A percentile compares a stretch with the other conserved stretches of the same genome.
phyloP scores from a whole-genome alignment of 148 eudicot genomes.

The Dysphania ambrosioides region DNA sequence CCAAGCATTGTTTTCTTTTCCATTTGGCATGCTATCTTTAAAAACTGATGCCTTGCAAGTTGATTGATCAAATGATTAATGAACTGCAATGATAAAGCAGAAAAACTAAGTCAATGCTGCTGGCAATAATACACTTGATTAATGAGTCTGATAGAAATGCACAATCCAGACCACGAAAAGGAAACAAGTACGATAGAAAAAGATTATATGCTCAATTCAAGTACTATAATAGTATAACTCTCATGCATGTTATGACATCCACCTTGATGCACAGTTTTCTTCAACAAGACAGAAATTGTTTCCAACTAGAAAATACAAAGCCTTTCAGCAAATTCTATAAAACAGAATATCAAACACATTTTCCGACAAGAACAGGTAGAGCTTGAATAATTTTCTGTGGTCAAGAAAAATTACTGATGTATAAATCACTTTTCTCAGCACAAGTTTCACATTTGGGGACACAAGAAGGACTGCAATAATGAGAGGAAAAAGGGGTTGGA shows the following conservation, averaged over 20 bases:
- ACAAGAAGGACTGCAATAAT: background rate
- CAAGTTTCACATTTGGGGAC: background rate
- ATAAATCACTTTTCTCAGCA: background rate
- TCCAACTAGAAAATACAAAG: background rate
- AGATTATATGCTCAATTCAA: no score
- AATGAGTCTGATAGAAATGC: no score
- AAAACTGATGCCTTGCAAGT: conserved; percentile 87
- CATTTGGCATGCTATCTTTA: conserved; percentile 88
- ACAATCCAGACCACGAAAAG: no score
- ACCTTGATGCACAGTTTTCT: background rate
- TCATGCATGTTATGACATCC: background rate
- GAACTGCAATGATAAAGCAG: conserved; percentile 39
- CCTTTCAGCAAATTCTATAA: background rate
- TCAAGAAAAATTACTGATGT: background rate
- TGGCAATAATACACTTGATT: background rate
- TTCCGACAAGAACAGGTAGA: background rate
- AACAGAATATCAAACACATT: background rate
- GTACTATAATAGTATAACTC: background rate
- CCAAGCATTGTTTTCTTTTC: conserved; percentile 99
- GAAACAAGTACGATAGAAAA: background rate
- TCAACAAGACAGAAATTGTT: background rate
- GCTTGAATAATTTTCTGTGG: background rate
- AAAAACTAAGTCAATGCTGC: conserved; percentile 7
- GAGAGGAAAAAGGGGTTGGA: background rate
- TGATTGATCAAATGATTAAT: conserved; percentile 88